Conservation (phyloP, 1,284 basidiomycete species). For the Ustilago trichophora region DNA sequence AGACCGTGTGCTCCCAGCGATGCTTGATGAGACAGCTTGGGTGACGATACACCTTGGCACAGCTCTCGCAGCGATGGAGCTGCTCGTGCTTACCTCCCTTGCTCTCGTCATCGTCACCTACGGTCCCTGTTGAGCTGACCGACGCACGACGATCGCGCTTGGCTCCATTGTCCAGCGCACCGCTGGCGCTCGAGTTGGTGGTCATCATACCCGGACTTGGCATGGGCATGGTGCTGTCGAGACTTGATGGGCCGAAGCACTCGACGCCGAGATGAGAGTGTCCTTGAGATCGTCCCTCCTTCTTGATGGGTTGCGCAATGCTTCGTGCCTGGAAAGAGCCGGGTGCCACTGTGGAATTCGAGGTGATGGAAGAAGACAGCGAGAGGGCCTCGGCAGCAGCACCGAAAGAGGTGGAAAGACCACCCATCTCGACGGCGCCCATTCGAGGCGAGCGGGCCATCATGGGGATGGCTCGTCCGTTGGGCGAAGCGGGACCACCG, state of each 20-base stretch:
- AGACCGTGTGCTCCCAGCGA: conserved; percentile 95
- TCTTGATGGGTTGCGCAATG: conserved; percentile 34
- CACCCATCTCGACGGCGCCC: conserved; percentile 31
- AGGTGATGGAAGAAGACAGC: conserved; percentile 44
- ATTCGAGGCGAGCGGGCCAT: conserved; percentile 38
- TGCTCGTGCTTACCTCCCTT: conserved; percentile 44
- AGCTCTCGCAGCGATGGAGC: conserved; percentile 87
- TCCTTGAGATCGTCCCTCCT: conserved; percentile 41
- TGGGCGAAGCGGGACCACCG: conserved; percentile 34
- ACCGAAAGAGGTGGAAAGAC: conserved; percentile 61
- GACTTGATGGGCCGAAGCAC: conserved; percentile 54
- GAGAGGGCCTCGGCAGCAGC: conserved; percentile 62
- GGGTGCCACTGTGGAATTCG: conserved; percentile 44
- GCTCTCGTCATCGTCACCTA: conserved; percentile 73
- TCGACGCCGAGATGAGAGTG: conserved; percentile 60
- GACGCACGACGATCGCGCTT: conserved; percentile 65
- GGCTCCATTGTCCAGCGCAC: conserved; percentile 8
- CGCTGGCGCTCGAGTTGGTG: conserved; percentile 10
- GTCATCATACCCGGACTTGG: conserved; percentile 41
- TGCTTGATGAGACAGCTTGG: conserved; percentile 95
- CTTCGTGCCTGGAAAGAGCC: conserved; percentile 36
- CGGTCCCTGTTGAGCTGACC: conserved; percentile 65
- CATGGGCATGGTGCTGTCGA: conserved; percentile 47
- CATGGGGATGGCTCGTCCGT: conserved; percentile 45
- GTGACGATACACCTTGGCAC: conserved; percentile 83